phyloP scores from a whole-genome alignment of 352 stramenopile genomes.

The Globisporangium emineosum region DNA sequence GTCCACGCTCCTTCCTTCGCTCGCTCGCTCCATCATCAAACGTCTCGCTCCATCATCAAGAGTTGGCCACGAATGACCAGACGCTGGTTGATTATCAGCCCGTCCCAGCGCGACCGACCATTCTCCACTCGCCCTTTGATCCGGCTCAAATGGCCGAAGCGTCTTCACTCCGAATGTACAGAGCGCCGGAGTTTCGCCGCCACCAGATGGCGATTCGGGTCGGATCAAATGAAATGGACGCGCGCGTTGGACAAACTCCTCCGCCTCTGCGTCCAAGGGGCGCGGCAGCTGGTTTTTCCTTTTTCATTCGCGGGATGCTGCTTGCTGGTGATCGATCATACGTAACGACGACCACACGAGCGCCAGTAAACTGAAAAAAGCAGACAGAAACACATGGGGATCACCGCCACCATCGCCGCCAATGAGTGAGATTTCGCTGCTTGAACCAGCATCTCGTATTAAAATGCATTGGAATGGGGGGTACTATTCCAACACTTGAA shows the following conservation, averaged over 20 bases:
- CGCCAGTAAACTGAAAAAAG: not conserved
- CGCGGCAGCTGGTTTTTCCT: constrained; percentile 9
- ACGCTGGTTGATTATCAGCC: not conserved
- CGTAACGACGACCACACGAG: not conserved
- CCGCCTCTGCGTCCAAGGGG: constrained; percentile 7
- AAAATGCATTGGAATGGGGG: no score
- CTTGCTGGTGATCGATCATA: not conserved
- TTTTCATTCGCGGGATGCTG: not conserved
- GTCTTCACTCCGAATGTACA: not conserved
- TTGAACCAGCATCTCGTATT: no score
- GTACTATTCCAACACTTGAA: no score
- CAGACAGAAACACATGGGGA: not conserved
- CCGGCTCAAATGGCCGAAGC: not conserved
- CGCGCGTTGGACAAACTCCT: not conserved
- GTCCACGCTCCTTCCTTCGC: not conserved
- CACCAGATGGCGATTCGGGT: not conserved
- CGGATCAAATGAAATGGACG: not conserved
- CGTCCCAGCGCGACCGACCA: not conserved
- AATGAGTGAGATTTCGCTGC: not conserved
- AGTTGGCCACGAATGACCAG: not conserved
- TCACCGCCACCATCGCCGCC: not conserved
- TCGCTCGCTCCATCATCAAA: not conserved
- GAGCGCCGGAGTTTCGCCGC: not conserved
- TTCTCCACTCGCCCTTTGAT: not conserved
- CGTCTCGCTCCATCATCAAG: not conserved